Base-by-base conservation (phyloP, 345 rosid genomes). In the Lagerstroemia speciosa region DNA sequence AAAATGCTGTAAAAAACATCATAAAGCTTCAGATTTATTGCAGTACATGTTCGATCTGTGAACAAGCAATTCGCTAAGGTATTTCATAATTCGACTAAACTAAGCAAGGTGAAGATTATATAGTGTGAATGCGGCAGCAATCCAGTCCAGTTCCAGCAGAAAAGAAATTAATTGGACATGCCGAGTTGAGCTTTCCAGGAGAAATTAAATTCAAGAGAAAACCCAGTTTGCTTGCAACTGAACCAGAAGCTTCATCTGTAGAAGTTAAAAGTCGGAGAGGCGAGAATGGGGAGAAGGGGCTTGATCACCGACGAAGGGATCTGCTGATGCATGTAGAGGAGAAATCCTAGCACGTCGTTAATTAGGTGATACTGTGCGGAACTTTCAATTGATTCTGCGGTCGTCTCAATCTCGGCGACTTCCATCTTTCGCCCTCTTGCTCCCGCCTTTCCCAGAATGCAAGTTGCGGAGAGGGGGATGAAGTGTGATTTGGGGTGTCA, bases 241-340 rank as follows among this genome's bases (percentile, higher is more conserved):
- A n/a, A n/a, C n/a, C 60, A 53, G 60, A 53, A n/a, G 60, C 3
- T 48, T 48, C 53, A n/a, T n/a, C 60, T 7, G 14, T 53, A 5
- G 8, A 53, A 53, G 29, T 9, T n/a, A 12, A 15, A 53, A 53
- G 2, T n/a, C 3, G 12, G 15, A n/a, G 60, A 20, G 30, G 45
- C 12, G 24, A 55, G 60, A 38, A 50, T 19, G 29, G 43, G 43
- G 16, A 73, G 32, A 31, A 34, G 5, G n/a, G 71, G 55, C 27
- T 46, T 50, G 70, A 65, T 30, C 67, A 68, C 89, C 60, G 52
- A 94, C 95, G 87, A 85, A 67, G 99, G 96, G 77, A 94, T 91
- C 85, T 94, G 97, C 80, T 86, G 96, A 75, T 91, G 93, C 99
- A 91, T 91, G 73, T 83, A 94, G 82, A 94, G 96, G 67, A 86